Percentiles rank a stretch among this genome's conserved stretches.
These are phyloP conservation scores for Vigna mungo DNA, from an alignment of 306 rosid genomes.

Conservation along the genomic window DNA sequence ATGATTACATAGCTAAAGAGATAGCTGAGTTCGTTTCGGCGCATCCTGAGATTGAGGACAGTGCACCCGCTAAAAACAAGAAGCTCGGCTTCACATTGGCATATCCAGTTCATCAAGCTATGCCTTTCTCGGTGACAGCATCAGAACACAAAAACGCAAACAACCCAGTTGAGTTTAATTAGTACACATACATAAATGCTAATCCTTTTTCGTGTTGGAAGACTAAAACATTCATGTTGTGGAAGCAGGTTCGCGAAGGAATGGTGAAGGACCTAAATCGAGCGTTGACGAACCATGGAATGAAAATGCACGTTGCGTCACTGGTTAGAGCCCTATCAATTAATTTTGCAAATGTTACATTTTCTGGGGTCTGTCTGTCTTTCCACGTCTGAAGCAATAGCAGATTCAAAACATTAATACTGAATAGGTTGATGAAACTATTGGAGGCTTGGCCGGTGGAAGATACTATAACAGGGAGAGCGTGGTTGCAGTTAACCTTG, in stretches of 20 bases:
- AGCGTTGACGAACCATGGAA: slow-evolving; percentile 61
- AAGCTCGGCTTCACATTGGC: slow-evolving; percentile 67
- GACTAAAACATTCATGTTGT: slow-evolving; percentile 8
- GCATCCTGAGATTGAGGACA: slow-evolving; percentile 44
- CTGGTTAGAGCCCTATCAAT: slow-evolving; percentile 46
- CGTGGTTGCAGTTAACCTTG: slow-evolving; percentile 69
- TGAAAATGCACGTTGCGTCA: slow-evolving; percentile 58
- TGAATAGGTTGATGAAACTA: slow-evolving; percentile 71
- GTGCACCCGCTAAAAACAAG: slow-evolving; percentile 37
- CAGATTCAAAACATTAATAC: slow-evolving; percentile 20
- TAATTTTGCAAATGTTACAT: slow-evolving; percentile 12
- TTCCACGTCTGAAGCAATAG: slow-evolving; percentile 9
- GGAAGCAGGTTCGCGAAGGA: slow-evolving; percentile 57
- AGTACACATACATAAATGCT: background rate
- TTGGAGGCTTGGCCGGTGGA: slow-evolving; percentile 80
- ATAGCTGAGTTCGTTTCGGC: slow-evolving; percentile 58
- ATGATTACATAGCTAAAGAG: slow-evolving; percentile 66
- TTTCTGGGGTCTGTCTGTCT: slow-evolving; percentile 10
- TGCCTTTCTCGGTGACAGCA: slow-evolving; percentile 46
- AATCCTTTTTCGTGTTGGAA: background rate
- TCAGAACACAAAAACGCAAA: slow-evolving; percentile 57
- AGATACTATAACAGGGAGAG: slow-evolving; percentile 67
- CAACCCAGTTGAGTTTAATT: slow-evolving; percentile 61
- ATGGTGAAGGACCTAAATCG: slow-evolving; percentile 57
- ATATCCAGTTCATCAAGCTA: slow-evolving; percentile 48